phyloP scores from a whole-genome alignment of 1,284 basidiomycete genomes.

The Leucoagaricus sp. region DNA sequence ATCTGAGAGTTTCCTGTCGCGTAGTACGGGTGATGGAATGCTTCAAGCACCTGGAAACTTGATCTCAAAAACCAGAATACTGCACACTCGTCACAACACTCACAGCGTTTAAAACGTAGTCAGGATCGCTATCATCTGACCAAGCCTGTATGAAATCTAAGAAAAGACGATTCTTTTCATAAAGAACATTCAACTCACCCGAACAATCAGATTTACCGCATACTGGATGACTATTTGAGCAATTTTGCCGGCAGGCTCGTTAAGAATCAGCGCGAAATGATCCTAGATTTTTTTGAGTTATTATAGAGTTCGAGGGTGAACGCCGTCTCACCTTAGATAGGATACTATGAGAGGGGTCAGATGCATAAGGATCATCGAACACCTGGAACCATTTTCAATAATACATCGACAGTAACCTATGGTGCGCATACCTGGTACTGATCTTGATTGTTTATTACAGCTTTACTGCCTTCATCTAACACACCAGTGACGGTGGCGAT shows the following conservation, averaged over 20 bases:
- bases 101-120: slow-evolving; percentile 52
- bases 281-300: slow-evolving; percentile 37
- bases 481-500: slow-evolving; percentile 57
- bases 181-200: slow-evolving; percentile 36
- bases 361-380: slow-evolving; percentile 70
- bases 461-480: slow-evolving; percentile 65
- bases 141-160: slow-evolving; percentile 44
- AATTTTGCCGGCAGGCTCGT: slow-evolving; percentile 74
- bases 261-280: slow-evolving; percentile 65
- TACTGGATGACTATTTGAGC: slow-evolving; percentile 68
- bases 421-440: slow-evolving; percentile 53
- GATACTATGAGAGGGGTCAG: slow-evolving; percentile 73
- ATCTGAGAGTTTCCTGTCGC: slow-evolving; percentile 56
- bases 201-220: slow-evolving; percentile 62
- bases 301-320: background rate
- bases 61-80: background rate
- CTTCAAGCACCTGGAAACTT: slow-evolving; percentile 52
- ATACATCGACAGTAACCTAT: too few species aligned
- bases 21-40: slow-evolving; percentile 74
- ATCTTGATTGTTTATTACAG: slow-evolving; percentile 71
- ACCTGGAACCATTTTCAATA: slow-evolving; percentile 45
- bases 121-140: slow-evolving; percentile 50
- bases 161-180: slow-evolving; percentile 12
- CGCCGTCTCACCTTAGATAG: slow-evolving; percentile 50
- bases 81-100: background rate